Evolutionary conservation across 768 basidiomycete genomes (phyloP).

Genomic region (Termitomyces bulborhizus): DNA sequence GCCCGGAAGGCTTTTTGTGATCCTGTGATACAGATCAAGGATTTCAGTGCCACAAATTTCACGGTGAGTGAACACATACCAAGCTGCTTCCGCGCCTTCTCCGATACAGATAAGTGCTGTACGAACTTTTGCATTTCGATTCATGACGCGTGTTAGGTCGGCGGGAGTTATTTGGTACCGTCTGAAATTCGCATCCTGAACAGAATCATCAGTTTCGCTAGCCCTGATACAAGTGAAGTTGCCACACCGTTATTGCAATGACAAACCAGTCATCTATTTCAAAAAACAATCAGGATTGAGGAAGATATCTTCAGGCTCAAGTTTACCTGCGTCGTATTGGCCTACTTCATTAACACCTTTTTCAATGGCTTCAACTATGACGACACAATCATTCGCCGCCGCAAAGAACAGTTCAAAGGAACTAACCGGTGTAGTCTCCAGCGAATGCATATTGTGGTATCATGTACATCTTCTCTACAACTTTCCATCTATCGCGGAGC

Average conservation of each 20-base stretch:
- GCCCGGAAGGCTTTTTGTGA: slow-evolving; percentile 55
- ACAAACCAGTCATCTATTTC: slow-evolving; percentile 62
- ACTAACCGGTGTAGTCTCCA: slow-evolving; percentile 56
- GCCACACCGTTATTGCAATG: slow-evolving; percentile 51
- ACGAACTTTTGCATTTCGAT: slow-evolving; percentile 55
- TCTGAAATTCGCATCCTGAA: slow-evolving; percentile 58
- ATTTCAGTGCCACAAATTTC: background rate
- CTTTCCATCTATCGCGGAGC: slow-evolving; percentile 58
- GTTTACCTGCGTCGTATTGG: slow-evolving; percentile 53
- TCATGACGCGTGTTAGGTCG: slow-evolving; percentile 52
- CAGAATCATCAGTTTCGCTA: background rate
- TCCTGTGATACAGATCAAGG: slow-evolving; percentile 29
- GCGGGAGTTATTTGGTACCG: slow-evolving; percentile 57
- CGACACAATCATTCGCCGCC: slow-evolving; percentile 3
- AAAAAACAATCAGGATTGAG: background rate
- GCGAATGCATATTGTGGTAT: slow-evolving; percentile 65
- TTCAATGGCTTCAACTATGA: slow-evolving; percentile 55
- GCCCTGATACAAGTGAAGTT: background rate
- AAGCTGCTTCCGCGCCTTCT: slow-evolving; percentile 58
- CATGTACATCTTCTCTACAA: slow-evolving; percentile 65
- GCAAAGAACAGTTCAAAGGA: background rate
- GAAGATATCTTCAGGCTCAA: background rate
- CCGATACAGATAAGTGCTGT: slow-evolving; percentile 66
- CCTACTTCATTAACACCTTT: slow-evolving; percentile 57
- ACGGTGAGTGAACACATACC: slow-evolving; percentile 29